Base-by-base conservation (phyloP, 139 green algal species). In the Picochlorum sp. region DNA sequence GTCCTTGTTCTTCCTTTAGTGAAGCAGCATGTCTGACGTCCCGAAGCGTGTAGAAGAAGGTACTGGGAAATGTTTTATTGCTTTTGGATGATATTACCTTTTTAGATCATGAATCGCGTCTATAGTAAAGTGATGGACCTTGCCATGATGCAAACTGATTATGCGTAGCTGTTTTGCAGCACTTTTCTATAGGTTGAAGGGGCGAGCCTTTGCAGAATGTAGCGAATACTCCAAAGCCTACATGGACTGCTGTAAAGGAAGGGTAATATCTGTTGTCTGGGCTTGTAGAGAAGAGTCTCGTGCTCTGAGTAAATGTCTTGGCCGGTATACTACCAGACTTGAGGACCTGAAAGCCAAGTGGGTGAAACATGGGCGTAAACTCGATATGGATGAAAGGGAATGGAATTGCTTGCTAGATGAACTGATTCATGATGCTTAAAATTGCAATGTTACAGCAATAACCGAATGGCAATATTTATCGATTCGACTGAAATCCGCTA, bases 281-380 rank as follows among this genome's bases (percentile, higher is more conserved):
- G 61, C 63, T 9, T 82, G 75, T 41, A 43, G 75, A 14, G 25
- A 60, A 7, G 59, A 81, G 30, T 47, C 78, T 24, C 52, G 25
- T 7, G 50, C 30, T 2, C 33, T 78, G 3, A 73, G 55, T 7
- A 33, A 55, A 28, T 82, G 75, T 44, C 47, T 80, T 44, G 36
- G 31, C 18, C 24, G 57, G 29, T 65, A 80, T 36, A 80, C 74
- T 7, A 50, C 54, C 1, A 33, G 57, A 2, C 20, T 81, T 7
- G 71, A 70, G 3, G 56, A 73, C 31, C 49, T 82, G 1, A 82
- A 81, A 57, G 22, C 37, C n/a, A 33, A 62, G 13, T 82, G 76
- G 53, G n/a, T 79, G 10, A 54, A 44, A 50, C 57, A 53, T 18
- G 74, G 74, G 6, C 29, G 26, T 3, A 50, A 25, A 51, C 32